phyloP scores from a whole-genome alignment of 108 stramenopile species.

The Discostella stelligeroides region DNA sequence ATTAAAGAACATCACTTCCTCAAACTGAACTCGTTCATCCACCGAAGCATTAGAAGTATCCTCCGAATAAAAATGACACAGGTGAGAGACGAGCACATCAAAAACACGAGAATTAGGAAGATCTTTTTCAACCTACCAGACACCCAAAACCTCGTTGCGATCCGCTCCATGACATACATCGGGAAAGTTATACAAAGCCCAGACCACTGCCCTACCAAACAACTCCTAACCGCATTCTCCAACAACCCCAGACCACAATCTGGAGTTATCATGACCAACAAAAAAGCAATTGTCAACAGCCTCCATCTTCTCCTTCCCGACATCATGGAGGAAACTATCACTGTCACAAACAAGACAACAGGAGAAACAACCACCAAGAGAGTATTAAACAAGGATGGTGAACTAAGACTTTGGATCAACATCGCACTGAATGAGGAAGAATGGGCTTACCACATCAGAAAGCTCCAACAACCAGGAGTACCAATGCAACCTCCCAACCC shows the following conservation, averaged over 20 bases:
- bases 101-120: too few relatives aligned
- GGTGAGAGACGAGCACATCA: too few relatives aligned
- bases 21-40: too few relatives aligned
- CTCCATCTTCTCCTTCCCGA: neutral
- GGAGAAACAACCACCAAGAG: neutral
- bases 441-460: constrained; percentile 5
- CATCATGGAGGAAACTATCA: neutral
- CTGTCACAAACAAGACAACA: neutral
- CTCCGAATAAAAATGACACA: too few relatives aligned
- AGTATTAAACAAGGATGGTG: neutral
- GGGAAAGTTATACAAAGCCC: too few relatives aligned
- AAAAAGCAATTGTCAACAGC: constrained; percentile 13
- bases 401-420: neutral
- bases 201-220: constrained; percentile 6
- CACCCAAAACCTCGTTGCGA: too few relatives aligned
- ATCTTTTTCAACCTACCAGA: too few relatives aligned
- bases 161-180: too few relatives aligned
- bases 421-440: neutral
- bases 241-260: constrained; percentile 5
- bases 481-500: neutral
- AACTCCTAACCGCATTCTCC: constrained; percentile 8
- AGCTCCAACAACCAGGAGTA: constrained; percentile 6
- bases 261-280: constrained; percentile 17
- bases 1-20: too few relatives aligned
- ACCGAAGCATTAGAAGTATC: too few relatives aligned